These are phyloP conservation scores for Poa pratensis DNA, from an alignment of 176 grass and related monocot species.

Conservation along the genomic window DNA sequence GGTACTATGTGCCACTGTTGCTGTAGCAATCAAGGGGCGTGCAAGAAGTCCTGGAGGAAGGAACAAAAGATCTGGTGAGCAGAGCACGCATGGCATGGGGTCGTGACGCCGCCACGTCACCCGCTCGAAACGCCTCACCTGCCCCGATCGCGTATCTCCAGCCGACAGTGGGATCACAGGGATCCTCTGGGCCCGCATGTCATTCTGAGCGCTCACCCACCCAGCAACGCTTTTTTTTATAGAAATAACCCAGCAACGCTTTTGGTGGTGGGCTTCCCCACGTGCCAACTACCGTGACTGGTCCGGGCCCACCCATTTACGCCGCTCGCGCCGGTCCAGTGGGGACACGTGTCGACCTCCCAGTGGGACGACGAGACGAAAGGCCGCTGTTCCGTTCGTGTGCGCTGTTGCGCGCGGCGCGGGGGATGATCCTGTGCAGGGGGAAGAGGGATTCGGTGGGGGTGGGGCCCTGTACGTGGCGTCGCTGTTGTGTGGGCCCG, in stretches of 20 bases:
- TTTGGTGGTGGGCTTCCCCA: conserved; percentile 30
- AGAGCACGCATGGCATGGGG: conserved; percentile 20
- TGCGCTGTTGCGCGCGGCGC: not conserved
- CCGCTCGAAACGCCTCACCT: not conserved
- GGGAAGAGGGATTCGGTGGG: conserved; percentile 40
- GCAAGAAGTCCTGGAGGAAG: not conserved
- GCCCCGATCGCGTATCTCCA: rapidly evolving
- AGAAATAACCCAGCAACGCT: not conserved
- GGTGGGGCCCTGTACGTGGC: not conserved
- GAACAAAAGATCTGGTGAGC: conserved; percentile 22
- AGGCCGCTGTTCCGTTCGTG: too few relatives aligned
- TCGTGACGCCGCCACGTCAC: conserved; percentile 33
- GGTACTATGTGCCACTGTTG: conserved; percentile 1
- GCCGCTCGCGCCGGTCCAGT: not conserved
- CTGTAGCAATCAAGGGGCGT: conserved; percentile 3
- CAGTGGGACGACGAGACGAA: too few relatives aligned
- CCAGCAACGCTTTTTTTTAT: not conserved
- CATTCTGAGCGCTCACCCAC: not conserved
- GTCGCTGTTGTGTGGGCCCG: conserved; percentile 33
- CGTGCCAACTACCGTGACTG: conserved; percentile 51
- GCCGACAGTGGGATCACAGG: not conserved
- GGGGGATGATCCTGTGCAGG: too few relatives aligned
- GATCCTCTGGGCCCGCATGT: not conserved
- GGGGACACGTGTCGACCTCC: conserved; percentile 31
- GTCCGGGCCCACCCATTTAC: conserved; percentile 36